These are phyloP conservation scores for Alternaria hordeiaustralica DNA, from an alignment of 2,329 filamentous ascomycete genomes.

Conservation along the genomic window DNA sequence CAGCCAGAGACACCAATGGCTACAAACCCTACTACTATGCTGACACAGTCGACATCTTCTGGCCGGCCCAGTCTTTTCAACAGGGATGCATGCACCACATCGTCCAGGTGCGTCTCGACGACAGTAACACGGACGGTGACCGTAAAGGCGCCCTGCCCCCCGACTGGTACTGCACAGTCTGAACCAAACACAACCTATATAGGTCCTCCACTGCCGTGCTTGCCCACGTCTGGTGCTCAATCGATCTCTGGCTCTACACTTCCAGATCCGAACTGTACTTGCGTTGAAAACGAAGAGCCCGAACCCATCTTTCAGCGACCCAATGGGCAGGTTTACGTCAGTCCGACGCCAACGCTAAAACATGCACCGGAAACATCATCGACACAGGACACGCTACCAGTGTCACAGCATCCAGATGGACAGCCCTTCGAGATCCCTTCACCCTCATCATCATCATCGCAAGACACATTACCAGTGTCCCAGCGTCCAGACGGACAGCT, in stretches of 20 bases:
- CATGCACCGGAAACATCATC: not conserved
- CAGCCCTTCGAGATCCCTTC: not conserved
- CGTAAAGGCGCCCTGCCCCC: conserved; percentile 16
- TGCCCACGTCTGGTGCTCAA: conserved; percentile 3
- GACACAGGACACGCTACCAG: not conserved
- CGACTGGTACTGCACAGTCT: not conserved
- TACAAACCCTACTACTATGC: not conserved
- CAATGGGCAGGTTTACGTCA: conserved; percentile 1
- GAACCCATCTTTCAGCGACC: not conserved
- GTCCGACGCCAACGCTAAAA: not conserved
- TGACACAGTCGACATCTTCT: not conserved
- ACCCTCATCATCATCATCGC: not conserved
- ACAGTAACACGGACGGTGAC: conserved; percentile 21
- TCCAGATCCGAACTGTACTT: not conserved
- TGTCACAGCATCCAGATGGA: not conserved
- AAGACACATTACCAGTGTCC: not conserved
- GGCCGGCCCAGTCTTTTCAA: not conserved
- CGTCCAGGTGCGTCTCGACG: conserved; percentile 6
- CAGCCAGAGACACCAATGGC: not conserved
- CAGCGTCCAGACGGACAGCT: not conserved
- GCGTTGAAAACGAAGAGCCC: not conserved
- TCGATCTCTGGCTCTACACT: not conserved
- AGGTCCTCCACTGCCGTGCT: conserved; percentile 13
- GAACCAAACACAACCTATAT: conserved; percentile 8
- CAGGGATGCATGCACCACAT: conserved; percentile 10